Conservation (phyloP, 164 flowering plant genomes). For the Echeveria elegans region DNA sequence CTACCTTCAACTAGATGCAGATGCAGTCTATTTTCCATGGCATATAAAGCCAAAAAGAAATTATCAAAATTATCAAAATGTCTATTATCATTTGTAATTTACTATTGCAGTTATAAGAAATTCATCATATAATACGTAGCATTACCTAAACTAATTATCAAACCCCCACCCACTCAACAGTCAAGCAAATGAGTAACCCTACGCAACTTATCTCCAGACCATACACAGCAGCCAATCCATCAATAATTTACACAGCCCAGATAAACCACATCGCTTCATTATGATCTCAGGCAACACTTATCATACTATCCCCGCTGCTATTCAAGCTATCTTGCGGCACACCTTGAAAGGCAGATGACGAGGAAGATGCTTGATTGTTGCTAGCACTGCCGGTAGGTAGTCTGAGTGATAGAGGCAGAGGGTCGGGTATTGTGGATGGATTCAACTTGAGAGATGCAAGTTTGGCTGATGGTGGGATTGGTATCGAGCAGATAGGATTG, state of each 20-base stretch:
- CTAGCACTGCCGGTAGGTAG: constrained; percentile 22
- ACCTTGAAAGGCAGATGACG: constrained; percentile 32
- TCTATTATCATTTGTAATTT: no score
- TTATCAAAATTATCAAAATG: background rate
- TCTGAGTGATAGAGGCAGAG: constrained; percentile 29
- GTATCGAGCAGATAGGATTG: constrained; percentile 24
- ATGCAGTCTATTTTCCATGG: background rate
- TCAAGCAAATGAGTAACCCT: background rate
- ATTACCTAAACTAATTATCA: background rate
- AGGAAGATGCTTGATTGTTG: constrained; percentile 18
- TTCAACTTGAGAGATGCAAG: constrained; percentile 45
- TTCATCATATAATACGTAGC: no score
- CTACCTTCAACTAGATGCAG: background rate
- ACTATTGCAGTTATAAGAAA: no score
- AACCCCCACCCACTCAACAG: background rate
- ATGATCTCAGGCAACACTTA: constrained; percentile 49
- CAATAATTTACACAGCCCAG: background rate
- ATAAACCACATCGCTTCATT: background rate
- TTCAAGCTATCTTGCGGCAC: constrained; percentile 22
- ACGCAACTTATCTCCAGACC: background rate
- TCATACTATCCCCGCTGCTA: constrained; percentile 42
- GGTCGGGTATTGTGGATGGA: constrained; percentile 19
- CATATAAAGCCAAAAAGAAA: background rate
- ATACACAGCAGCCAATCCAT: background rate
- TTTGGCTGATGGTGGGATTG: constrained; percentile 45